Percentiles rank a stretch among this genome's conserved stretches.
These are phyloP conservation scores for Candida piceae DNA, from an alignment of 805 yeast genomes.

Conservation along the genomic window DNA sequence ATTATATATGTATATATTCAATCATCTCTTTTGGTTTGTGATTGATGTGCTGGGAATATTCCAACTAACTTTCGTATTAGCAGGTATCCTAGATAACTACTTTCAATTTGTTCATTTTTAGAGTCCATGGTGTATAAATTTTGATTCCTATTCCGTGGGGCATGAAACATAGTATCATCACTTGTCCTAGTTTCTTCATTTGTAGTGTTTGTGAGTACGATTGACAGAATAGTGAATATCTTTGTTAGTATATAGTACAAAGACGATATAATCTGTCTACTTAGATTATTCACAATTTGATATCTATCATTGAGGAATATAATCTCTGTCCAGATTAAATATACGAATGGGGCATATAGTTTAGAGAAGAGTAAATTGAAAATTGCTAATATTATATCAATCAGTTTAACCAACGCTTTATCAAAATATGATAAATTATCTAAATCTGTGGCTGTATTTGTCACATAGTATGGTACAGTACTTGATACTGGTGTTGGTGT, in stretches of 20 bases:
- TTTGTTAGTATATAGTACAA: slow-evolving; percentile 1
- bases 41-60: neutral
- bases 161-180: neutral
- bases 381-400: slow-evolving; percentile 2
- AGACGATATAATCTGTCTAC: neutral
- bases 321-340: slow-evolving; percentile 3
- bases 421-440: slow-evolving; percentile 2
- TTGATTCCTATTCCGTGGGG: neutral
- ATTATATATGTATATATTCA: too few species aligned
- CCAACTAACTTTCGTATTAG: neutral
- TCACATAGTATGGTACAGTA: too few species aligned
- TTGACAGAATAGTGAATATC: slow-evolving; percentile 1
- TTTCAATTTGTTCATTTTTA: neutral
- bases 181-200: neutral
- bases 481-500: too few species aligned
- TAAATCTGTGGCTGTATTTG: too few species aligned
- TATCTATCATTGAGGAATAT: slow-evolving; percentile 6
- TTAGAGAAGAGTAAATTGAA: slow-evolving; percentile 1
- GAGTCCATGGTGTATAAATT: neutral
- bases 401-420: slow-evolving; percentile 1
- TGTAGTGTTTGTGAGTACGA: neutral
- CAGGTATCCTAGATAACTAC: too few species aligned
- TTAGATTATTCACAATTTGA: slow-evolving; percentile 3
- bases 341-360: slow-evolving; percentile 2
- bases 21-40: too few species aligned